Evolutionary conservation across 2,329 filamentous ascomycete genomes (phyloP), one percentile per base, ranked within the genome.

Genomic region (Hyphodiscus sp.): DNA sequence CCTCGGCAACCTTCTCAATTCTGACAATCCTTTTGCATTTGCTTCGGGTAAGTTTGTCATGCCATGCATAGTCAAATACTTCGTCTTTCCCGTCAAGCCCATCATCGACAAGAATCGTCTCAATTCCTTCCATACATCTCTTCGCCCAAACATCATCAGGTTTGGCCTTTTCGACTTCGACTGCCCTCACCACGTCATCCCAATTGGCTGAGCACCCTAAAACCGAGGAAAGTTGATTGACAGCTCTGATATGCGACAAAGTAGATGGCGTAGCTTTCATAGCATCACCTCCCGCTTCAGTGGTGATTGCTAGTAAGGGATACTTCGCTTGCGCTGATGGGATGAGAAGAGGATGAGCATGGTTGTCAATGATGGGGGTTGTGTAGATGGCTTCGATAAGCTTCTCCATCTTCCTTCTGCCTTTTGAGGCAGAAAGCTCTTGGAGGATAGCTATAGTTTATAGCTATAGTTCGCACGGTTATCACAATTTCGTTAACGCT

Each of bases 61-160:
- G 85, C 79, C 82, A 87, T 5, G 71, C 65, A 61, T 82, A 87
- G 0, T 74, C 67, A 60, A 87, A 78, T 1, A 81, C 77, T 19
- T 79, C 73, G 8, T 78, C 75, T 1, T 73, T 71, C 15, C 74
- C 71, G 50, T 79, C 77, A 8, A 92, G 71, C 0, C 88, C 85
- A 68, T 94, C 89, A 61, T 94, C 89, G n/a, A 95, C 77, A 1
- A 95, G 74, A 11, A 92, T 74, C 1, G 80, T 81, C 66, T 91
- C 83, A 26, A 89, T 87, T 1, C 88, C 88, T 13, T 80, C 70
- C 4, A 95, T 76, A 61, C 88, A 94, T 57, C 74, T 76, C 45
- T 72, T 74, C 11, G 81, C 74, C 74, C 90, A 82, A 2, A 69
- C 76, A 5, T 81, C 73, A 52, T 80, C 59, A 11, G 57, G 56